Evolutionary conservation across 306 rosid species (phyloP), one percentile per base, ranked within the genome.

Genomic region (Alnus rubra): DNA sequence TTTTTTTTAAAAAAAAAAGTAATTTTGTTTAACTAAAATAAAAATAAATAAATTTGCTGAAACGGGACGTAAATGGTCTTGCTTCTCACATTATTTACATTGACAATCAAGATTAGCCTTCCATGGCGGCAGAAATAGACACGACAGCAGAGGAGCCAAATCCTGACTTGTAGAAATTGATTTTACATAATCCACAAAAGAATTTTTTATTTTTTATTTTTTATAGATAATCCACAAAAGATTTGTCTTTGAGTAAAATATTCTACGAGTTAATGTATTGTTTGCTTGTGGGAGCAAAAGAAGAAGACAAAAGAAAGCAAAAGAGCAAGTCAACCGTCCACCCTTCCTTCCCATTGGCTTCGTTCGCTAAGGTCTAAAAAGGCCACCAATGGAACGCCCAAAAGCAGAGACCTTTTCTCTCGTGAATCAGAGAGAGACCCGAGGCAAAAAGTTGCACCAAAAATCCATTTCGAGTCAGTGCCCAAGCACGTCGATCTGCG

Each of bases 281-380:
- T 9, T 59, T 28, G 14, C 37, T 23, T 9, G 65, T 23, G 28
- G 37, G 84, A 83, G 2, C 79, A 59, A 64, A 79, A 51, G 68
- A 64, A 8, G 71, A 55, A 49, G 35, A 74, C 9, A 5, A 6
- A 6, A 42, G 7, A 68, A 51, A 51, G 33, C 31, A 50, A 44
- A 42, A 37, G 8, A 42, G 63, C 3, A 70, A 76, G 86, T 88
- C 91, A 85, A 82, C 76, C 80, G 67, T 77, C 78, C 63, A 67
- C 50, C 60, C 33, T 23, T 31, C 1, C 4, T 14, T 7, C 7
- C 50, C 80, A 79, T 76, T 7, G 69, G 56, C 13, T 18, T 63
- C 68, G 75, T 56, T 59, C 45, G 30, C 33, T 56, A 70, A 50
- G 74, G 96, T 83, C 89, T 82, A 75, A 58, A 84, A 78, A 74